Evolutionary conservation across 768 basidiomycete genomes (phyloP).

Genomic region (Mycena crocata): DNA sequence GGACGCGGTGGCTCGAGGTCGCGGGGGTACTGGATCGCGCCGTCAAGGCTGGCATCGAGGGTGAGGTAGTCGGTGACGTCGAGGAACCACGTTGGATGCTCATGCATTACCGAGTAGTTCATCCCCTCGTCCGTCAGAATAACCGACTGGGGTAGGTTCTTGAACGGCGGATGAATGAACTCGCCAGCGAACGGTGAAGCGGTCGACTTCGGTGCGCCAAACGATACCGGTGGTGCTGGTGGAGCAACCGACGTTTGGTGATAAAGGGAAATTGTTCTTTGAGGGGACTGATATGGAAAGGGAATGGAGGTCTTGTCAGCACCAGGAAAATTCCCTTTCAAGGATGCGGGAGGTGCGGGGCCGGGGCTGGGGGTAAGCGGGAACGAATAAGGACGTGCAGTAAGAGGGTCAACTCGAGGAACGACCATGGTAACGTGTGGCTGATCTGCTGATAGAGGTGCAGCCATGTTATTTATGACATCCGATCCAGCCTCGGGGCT

Average conservation of each 20-base stretch:
- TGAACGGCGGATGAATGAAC: constrained; percentile 32
- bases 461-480: too few species aligned
- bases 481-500: too few species aligned
- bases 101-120: constrained; percentile 61
- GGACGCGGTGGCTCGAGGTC: constrained; percentile 69
- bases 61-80: constrained; percentile 59
- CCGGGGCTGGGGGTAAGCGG: too few species aligned
- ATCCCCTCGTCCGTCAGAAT: constrained; percentile 56
- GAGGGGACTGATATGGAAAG: constrained; percentile 23
- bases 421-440: too few species aligned
- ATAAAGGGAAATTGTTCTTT: constrained; percentile 13
- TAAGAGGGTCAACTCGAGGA: too few species aligned
- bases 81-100: constrained; percentile 66
- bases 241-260: constrained; percentile 5
- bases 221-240: constrained; percentile 1
- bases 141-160: constrained; percentile 21
- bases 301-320: constrained; percentile 35
- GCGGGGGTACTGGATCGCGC: constrained; percentile 61
- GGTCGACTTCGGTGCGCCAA: constrained; percentile 28
- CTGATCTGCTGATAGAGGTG: too few species aligned
- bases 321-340: constrained; percentile 23
- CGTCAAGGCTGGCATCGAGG: constrained; percentile 44
- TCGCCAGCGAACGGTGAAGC: constrained; percentile 30
- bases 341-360: too few species aligned
- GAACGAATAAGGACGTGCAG: too few species aligned